Base-by-base conservation (phyloP, 73 alveolate species). In the Paramecium bursaria region DNA sequence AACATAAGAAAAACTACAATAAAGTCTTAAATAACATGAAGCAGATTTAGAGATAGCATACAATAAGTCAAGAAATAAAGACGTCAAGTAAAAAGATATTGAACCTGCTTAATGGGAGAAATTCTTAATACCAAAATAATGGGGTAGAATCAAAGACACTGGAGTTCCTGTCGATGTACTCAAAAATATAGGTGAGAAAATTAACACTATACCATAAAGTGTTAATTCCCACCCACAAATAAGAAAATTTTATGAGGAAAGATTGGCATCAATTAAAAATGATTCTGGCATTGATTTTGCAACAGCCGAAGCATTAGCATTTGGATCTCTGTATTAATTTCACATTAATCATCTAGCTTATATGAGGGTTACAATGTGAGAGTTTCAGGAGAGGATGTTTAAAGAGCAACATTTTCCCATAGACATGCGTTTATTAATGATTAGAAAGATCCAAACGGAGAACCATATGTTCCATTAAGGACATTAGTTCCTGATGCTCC, bases 291-390 rank as follows among this genome's bases (percentile, higher is more conserved):
- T 87, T 44, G 97, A 91, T 61, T 94, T 93, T 93, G 97, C 97
- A 0, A 90, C 96, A 1, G 98, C 98, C 47, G 98, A 94, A 73
- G 93, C 93, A 10, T 55, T 94, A 75, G 98, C 98, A 4, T 86
- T 92, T 77, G 98, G 95, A n/a, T 74, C 96, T 11, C 74, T 94
- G 9, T n/a, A n/a, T n/a, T n/a, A n/a, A n/a, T n/a, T n/a, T n/a
- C n/a, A n/a, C n/a, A n/a, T n/a, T n/a, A n/a, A n/a, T n/a, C n/a
- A n/a, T n/a, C n/a, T n/a, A n/a, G n/a, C n/a, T 53, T 86, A 1
- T 75, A 86, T 23, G 97, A 94, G 31, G 97, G 97, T 29, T 90
- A 90, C 53, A 82, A 88, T 39, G 92, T 91, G 5, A 86, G 98
- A 75, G 46, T 93, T 13, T 22, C 91, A 23, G 96, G 96, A 17